Conservation (phyloP, 1,139 yeast species). For the Scheffersomyces segobiensis region DNA sequence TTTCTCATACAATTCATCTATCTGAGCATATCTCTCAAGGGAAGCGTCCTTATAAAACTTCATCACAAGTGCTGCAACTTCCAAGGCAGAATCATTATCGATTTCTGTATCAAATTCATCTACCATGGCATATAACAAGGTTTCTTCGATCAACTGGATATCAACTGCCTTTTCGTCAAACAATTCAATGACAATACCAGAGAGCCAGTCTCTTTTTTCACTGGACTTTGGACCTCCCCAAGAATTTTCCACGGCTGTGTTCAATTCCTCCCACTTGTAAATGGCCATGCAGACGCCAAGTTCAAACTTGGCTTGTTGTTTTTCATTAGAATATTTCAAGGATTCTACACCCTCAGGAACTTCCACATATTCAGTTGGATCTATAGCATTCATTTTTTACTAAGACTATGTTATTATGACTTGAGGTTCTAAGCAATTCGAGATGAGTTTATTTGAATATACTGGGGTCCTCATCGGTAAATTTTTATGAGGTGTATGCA, state of each 20-base stretch:
- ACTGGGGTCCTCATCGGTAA: background rate
- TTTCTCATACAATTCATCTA: slow-evolving; percentile 59
- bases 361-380: slow-evolving; percentile 48
- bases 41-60: slow-evolving; percentile 66
- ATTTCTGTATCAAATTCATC: slow-evolving; percentile 90
- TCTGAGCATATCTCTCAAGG: slow-evolving; percentile 48
- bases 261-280: slow-evolving; percentile 84
- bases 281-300: slow-evolving; percentile 92
- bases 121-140: slow-evolving; percentile 83
- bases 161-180: slow-evolving; percentile 72
- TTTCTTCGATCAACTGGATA: slow-evolving; percentile 77
- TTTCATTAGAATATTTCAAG: slow-evolving; percentile 58
- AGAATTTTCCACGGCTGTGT: slow-evolving; percentile 87
- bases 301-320: slow-evolving; percentile 82
- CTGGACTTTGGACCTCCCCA: slow-evolving; percentile 96
- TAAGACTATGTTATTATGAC: background rate
- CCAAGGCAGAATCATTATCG: slow-evolving; percentile 85
- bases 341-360: slow-evolving; percentile 37
- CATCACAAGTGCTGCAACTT: slow-evolving; percentile 67
- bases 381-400: slow-evolving; percentile 30
- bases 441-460: background rate
- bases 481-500: background rate
- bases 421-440: background rate
- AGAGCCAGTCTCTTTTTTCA: slow-evolving; percentile 61
- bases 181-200: slow-evolving; percentile 38